phyloP scores from a whole-genome alignment of 208 protist genomes.

The Trypanosomatidae sp. region DNA sequence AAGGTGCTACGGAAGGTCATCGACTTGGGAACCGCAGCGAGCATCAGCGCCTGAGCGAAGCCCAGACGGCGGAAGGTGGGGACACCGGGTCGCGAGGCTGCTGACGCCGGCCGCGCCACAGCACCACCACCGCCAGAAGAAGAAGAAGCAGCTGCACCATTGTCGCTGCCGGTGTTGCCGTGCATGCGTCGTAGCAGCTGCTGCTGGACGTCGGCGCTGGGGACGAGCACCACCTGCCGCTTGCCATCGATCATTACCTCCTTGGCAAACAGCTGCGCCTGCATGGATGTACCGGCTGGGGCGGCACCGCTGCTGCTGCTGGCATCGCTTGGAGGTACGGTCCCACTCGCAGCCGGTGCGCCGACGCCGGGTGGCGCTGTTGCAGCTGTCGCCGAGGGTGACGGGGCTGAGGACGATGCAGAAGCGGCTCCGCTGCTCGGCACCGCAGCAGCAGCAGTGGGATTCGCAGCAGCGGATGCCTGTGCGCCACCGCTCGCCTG shows the following conservation, averaged over 20 bases:
- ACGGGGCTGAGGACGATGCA: not conserved
- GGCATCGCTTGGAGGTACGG: not conserved
- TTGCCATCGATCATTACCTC: constrained; percentile 63
- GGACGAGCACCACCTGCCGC: constrained; percentile 59
- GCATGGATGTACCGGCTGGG: constrained; percentile 6
- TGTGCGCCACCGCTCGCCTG: not conserved
- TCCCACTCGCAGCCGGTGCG: not conserved
- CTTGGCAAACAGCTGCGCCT: constrained; percentile 37
- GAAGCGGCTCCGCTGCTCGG: not conserved
- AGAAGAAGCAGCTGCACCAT: not conserved
- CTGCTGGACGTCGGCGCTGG: constrained; percentile 38
- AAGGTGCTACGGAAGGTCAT: constrained; percentile 57
- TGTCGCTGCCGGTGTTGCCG: not conserved
- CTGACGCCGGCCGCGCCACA: not conserved
- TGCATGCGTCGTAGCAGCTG: constrained; percentile 42
- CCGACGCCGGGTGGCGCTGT: not conserved
- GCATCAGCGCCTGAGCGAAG: too few relatives aligned
- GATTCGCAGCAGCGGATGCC: too few relatives aligned
- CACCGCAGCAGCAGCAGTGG: not conserved
- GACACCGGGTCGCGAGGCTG: constrained; percentile 4
- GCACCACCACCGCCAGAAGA: too few relatives aligned
- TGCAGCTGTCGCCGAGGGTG: too few relatives aligned
- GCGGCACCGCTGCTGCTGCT: not conserved
- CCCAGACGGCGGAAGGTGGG: too few relatives aligned
- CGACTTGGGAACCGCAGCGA: constrained; percentile 40